phyloP scores from a whole-genome alignment of 2,329 filamentous ascomycete genomes.

The Zalaria obscura region DNA sequence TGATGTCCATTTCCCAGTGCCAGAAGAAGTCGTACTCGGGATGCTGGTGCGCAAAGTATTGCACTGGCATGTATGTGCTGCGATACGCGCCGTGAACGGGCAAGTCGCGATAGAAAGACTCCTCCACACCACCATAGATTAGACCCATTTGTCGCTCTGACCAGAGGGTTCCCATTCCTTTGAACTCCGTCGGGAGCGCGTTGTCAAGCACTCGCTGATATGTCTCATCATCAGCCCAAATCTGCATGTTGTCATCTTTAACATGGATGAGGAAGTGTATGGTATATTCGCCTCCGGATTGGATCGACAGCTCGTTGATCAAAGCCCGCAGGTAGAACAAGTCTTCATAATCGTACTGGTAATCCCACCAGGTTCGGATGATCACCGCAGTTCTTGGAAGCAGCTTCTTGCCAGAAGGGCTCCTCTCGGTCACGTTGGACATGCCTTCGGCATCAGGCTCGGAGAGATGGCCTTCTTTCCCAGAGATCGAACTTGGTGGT shows the following conservation, averaged over 20 bases:
- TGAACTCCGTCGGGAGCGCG: slow-evolving; percentile 33
- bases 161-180: slow-evolving; percentile 39
- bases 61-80: slow-evolving; percentile 84
- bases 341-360: slow-evolving; percentile 64
- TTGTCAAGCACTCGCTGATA: slow-evolving; percentile 50
- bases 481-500: not conserved
- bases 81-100: slow-evolving; percentile 56
- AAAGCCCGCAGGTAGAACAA: slow-evolving; percentile 70
- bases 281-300: slow-evolving; percentile 68
- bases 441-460: not conserved
- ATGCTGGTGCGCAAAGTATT: slow-evolving; percentile 79
- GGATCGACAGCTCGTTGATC: slow-evolving; percentile 62
- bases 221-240: slow-evolving; percentile 66
- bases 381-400: slow-evolving; percentile 60
- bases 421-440: slow-evolving; percentile 5
- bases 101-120: slow-evolving; percentile 39
- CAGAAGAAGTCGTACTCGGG: slow-evolving; percentile 85
- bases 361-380: slow-evolving; percentile 71
- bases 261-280: slow-evolving; percentile 78
- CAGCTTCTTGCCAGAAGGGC: slow-evolving; percentile 14
- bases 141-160: slow-evolving; percentile 40
- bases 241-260: slow-evolving; percentile 61
- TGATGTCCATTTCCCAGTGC: slow-evolving; percentile 92
- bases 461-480: not conserved
- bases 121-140: slow-evolving; percentile 36